A percentile compares a stretch with the other conserved stretches of the same genome.
Evolutionary conservation across 2,329 filamentous ascomycete genomes (phyloP).

Genomic region (Atkinsonella texensis): DNA sequence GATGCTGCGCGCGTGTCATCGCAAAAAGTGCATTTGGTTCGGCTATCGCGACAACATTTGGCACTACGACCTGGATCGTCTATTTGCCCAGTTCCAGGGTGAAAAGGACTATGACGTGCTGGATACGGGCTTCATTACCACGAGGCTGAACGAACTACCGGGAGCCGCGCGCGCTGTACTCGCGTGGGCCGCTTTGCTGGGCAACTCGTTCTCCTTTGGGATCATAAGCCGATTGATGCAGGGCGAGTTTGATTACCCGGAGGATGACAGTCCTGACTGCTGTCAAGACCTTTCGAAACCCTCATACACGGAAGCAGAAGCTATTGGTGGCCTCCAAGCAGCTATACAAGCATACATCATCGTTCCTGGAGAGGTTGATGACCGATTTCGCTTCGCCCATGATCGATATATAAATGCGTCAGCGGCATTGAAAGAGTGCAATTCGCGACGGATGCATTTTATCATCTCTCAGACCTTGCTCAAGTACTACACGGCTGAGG

Average conservation of each 20-base stretch:
- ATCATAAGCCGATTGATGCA: constrained; percentile 66
- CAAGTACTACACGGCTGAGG: constrained; percentile 53
- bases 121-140: constrained; percentile 71
- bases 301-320: constrained; percentile 50
- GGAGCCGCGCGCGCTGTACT: constrained; percentile 63
- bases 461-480: constrained; percentile 73
- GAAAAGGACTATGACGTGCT: constrained; percentile 69
- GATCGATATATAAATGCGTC: constrained; percentile 77
- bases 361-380: constrained; percentile 70
- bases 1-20: constrained; percentile 78
- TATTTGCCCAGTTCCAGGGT: constrained; percentile 75
- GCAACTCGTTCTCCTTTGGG: constrained; percentile 72
- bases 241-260: constrained; percentile 55
- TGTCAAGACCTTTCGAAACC: constrained; percentile 12
- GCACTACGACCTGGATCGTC: constrained; percentile 73
- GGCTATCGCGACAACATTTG: constrained; percentile 73
- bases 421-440: constrained; percentile 54
- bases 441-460: constrained; percentile 75
- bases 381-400: constrained; percentile 78
- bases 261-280: constrained; percentile 30
- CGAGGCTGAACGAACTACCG: constrained; percentile 65
- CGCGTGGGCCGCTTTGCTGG: constrained; percentile 75
- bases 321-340: constrained; percentile 68
- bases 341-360: constrained; percentile 72
- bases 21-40: constrained; percentile 82